phyloP scores from a whole-genome alignment of 2,329 filamentous ascomycete genomes.

The Colletotrichum sp. region DNA sequence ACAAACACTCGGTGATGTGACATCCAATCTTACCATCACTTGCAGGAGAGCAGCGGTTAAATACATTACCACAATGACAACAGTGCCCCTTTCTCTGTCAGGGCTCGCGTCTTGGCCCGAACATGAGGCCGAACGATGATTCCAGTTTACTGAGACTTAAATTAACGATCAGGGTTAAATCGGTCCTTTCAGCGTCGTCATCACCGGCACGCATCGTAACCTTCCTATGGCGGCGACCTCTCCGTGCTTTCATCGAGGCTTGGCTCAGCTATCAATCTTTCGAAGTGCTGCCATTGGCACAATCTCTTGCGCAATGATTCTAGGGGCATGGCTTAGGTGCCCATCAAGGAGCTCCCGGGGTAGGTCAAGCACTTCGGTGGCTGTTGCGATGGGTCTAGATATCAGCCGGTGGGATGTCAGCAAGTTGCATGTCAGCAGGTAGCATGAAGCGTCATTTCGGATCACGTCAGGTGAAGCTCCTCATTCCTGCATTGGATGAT shows the following conservation, averaged over 20 bases:
- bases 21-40: fast-evolving
- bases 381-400: background rate
- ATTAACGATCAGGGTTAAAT: background rate
- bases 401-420: background rate
- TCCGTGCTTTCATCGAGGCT: background rate
- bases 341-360: background rate
- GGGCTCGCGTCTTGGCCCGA: background rate
- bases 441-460: background rate
- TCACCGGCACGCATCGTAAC: background rate
- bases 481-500: background rate
- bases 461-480: background rate
- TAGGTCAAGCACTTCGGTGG: background rate
- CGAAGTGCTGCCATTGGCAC: background rate
- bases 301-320: background rate
- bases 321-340: background rate
- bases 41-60: background rate
- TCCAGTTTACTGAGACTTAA: background rate
- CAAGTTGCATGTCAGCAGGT: background rate
- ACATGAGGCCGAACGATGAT: background rate
- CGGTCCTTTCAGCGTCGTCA: background rate
- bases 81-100: background rate
- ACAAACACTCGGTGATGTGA: fast-evolving
- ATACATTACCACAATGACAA: background rate
- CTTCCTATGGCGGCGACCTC: background rate
- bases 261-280: background rate